Conservation (phyloP, 2,329 filamentous ascomycete genomes). For the Xylaria sp. region DNA sequence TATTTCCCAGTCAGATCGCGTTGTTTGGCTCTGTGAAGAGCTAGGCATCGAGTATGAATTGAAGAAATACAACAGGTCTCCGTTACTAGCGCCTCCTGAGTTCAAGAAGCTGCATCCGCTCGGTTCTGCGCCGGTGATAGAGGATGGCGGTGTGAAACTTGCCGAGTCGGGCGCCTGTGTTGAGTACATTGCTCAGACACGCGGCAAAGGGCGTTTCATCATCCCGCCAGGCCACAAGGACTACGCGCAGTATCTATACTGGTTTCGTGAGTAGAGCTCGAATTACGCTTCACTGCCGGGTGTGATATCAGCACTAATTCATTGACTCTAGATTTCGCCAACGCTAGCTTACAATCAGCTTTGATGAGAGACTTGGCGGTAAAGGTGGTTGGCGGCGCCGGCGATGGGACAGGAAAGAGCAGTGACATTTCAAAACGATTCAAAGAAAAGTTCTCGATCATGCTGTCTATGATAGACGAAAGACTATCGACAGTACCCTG, state of each 20-base stretch:
- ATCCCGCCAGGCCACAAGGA: constrained; percentile 15
- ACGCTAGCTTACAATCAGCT: constrained; percentile 38
- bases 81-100: constrained; percentile 11
- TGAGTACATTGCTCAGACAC: constrained; percentile 25
- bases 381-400: background rate
- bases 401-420: constrained; percentile 32
- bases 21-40: constrained; percentile 30
- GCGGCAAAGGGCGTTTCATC: constrained; percentile 20
- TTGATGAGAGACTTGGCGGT: constrained; percentile 1
- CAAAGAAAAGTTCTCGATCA: constrained; percentile 43
- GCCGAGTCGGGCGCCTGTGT: constrained; percentile 23
- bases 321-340: constrained; percentile 52
- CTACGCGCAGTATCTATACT: constrained; percentile 32
- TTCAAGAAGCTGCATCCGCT: constrained; percentile 21
- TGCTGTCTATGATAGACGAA: constrained; percentile 54
- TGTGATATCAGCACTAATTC: background rate
- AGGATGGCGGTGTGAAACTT: constrained; percentile 21
- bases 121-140: constrained; percentile 23
- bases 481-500: constrained; percentile 55
- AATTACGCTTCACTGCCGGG: background rate
- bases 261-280: constrained; percentile 25
- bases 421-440: constrained; percentile 41
- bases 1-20: constrained; percentile 28
- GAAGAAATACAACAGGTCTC: constrained; percentile 13
- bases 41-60: constrained; percentile 25